Evolutionary conservation across 2,329 filamentous ascomycete species (phyloP).

Genomic region (Ophiosphaerella korrae): DNA sequence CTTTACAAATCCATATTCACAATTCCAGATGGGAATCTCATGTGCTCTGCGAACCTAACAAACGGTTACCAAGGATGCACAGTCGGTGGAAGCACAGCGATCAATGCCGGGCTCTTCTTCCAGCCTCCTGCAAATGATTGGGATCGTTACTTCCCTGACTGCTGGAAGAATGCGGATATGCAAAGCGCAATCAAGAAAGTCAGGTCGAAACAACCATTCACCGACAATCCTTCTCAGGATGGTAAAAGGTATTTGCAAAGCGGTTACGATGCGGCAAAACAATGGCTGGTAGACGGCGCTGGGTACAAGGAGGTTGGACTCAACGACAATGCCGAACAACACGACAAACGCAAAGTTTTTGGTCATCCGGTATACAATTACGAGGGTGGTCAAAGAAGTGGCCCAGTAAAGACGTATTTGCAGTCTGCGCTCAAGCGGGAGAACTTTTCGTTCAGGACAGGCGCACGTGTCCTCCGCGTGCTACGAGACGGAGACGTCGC

Average conservation of each 20-base stretch:
- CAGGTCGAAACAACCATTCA: conserved; percentile 51
- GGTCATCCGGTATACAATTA: conserved; percentile 57
- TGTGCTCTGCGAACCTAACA: conserved; percentile 49
- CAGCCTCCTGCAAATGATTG: conserved; percentile 60
- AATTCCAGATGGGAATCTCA: conserved; percentile 45
- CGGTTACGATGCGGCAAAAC: conserved; percentile 54
- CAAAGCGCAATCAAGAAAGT: conserved; percentile 53
- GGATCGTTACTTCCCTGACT: conserved; percentile 56
- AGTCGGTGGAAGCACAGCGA: conserved; percentile 58
- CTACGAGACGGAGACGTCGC: conserved; percentile 48
- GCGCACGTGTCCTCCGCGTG: conserved; percentile 53
- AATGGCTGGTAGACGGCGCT: conserved; percentile 58
- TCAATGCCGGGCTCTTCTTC: conserved; percentile 61
- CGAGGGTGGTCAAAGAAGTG: conserved; percentile 56
- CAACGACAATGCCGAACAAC: conserved; percentile 51
- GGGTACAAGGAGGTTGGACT: conserved; percentile 56
- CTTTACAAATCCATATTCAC: conserved; percentile 58
- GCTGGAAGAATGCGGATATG: conserved; percentile 60
- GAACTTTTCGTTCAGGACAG: conserved; percentile 48
- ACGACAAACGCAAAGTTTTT: conserved; percentile 54
- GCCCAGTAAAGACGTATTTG: conserved; percentile 57
- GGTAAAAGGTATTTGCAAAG: conserved; percentile 55
- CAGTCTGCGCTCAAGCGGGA: conserved; percentile 51
- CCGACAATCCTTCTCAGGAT: conserved; percentile 53
- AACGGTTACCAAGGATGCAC: conserved; percentile 57